Conservation (phyloP, 2,329 filamentous ascomycete genomes). For the Torrubiella hemipterigena region DNA sequence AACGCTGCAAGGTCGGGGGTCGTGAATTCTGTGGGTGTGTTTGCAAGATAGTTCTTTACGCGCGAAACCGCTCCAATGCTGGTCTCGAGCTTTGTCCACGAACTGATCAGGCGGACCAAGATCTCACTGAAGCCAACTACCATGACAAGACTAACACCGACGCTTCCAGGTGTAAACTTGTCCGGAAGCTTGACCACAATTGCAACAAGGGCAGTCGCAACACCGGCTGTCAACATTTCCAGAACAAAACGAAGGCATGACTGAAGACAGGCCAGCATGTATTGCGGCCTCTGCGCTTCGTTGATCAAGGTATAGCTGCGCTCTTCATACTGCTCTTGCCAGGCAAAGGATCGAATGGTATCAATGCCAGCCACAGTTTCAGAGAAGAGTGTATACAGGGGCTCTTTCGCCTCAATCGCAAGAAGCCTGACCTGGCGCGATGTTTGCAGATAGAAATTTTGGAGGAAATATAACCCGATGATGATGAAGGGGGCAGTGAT, state of each 20-base stretch:
- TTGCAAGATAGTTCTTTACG: not conserved
- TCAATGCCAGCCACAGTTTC: slow-evolving; percentile 18
- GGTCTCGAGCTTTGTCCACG: not conserved
- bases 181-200: slow-evolving; percentile 18
- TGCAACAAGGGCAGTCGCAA: slow-evolving; percentile 18
- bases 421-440: slow-evolving; percentile 41
- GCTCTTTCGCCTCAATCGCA: slow-evolving; percentile 38
- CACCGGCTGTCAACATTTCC: slow-evolving; percentile 21
- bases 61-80: not conserved
- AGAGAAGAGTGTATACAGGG: slow-evolving; percentile 25
- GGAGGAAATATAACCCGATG: slow-evolving; percentile 9
- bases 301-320: slow-evolving; percentile 31
- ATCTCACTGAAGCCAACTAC: not conserved
- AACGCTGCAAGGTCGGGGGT: not conserved
- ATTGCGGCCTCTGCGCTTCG: slow-evolving; percentile 8
- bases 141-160: not conserved
- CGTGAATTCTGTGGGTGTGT: not conserved
- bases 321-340: slow-evolving; percentile 18
- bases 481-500: slow-evolving; percentile 26
- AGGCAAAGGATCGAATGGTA: slow-evolving; percentile 13
- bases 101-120: not conserved
- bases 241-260: slow-evolving; percentile 31
- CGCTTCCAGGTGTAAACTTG: not conserved
- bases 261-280: slow-evolving; percentile 31
- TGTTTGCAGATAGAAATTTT: slow-evolving; percentile 26